Conservation (phyloP, 2,329 filamentous ascomycete genomes). For the Phaeoacremonium minimum region DNA sequence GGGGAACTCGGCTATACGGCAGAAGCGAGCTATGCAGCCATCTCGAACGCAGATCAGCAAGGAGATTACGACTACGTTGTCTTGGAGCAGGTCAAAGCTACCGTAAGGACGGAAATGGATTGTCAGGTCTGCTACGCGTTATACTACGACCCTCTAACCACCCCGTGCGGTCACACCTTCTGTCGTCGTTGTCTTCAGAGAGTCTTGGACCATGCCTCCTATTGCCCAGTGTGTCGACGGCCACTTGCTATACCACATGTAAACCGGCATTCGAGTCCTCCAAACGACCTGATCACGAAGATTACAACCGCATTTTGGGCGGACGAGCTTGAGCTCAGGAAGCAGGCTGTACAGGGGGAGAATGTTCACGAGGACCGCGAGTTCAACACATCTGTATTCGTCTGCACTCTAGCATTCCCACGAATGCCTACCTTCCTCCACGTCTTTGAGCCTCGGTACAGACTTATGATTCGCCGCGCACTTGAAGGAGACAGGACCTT, state of each 20-base stretch:
- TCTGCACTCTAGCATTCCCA: constrained; percentile 79
- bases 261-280: constrained; percentile 33
- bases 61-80: constrained; percentile 26
- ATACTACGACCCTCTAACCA: constrained; percentile 79
- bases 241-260: constrained; percentile 47
- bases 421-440: constrained; percentile 81
- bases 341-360: constrained; percentile 51
- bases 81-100: constrained; percentile 56
- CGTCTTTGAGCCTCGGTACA: constrained; percentile 89
- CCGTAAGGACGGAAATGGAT: constrained; percentile 67
- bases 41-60: constrained; percentile 18
- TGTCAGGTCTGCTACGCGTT: constrained; percentile 85
- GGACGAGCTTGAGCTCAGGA: constrained; percentile 56
- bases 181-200: constrained; percentile 76
- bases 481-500: constrained; percentile 72
- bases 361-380: constrained; percentile 51
- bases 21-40: constrained; percentile 45
- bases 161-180: constrained; percentile 83
- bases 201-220: constrained; percentile 69
- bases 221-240: constrained; percentile 78
- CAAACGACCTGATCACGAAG: constrained; percentile 59
- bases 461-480: constrained; percentile 79
- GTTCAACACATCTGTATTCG: constrained; percentile 67
- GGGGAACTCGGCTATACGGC: constrained; percentile 54
- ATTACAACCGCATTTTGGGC: constrained; percentile 68